Conservation (phyloP, 257 asterid genomes). For the Verbena officinalis region DNA sequence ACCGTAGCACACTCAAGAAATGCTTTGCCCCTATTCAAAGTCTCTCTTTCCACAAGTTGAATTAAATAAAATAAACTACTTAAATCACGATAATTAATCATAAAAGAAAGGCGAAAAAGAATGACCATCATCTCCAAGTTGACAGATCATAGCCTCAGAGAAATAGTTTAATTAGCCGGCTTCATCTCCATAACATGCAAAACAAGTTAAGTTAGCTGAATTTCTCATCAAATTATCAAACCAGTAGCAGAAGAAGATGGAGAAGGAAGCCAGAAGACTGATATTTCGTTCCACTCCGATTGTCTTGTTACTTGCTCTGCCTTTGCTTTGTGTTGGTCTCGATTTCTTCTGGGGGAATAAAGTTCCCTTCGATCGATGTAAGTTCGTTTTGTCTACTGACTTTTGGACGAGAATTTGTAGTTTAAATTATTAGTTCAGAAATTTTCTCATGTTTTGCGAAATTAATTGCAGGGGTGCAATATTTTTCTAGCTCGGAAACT, state of each 20-base stretch:
- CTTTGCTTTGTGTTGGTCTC: conserved; percentile 37
- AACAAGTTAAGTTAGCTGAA: neutral
- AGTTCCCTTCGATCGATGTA: conserved; percentile 42
- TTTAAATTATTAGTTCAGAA: neutral
- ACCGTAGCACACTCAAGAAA: too few relatives aligned
- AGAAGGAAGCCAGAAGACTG: conserved; percentile 38
- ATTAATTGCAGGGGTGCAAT: conserved; percentile 40
- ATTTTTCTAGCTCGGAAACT: conserved; percentile 30
- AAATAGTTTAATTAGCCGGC: conserved; percentile 10
- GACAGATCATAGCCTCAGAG: neutral
- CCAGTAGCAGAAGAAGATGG: conserved; percentile 30
- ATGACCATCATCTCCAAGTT: conserved; percentile 1
- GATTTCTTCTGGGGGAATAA: conserved; percentile 44
- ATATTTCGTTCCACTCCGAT: conserved; percentile 40
- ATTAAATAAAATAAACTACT: neutral
- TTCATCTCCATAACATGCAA: conserved; percentile 26
- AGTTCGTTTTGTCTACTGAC: neutral
- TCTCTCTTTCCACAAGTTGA: neutral
- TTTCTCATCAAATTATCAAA: neutral
- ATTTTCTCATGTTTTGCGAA: neutral
- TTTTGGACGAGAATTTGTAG: too few relatives aligned
- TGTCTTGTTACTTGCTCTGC: conserved; percentile 33
- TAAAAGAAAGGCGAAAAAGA: conserved; percentile 5
- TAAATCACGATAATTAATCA: too few relatives aligned
- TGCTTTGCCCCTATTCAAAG: conserved; percentile 33